Evolutionary conservation across 2,329 filamentous ascomycete species (phyloP).

Genomic region (Aspergillus neoniger): DNA sequence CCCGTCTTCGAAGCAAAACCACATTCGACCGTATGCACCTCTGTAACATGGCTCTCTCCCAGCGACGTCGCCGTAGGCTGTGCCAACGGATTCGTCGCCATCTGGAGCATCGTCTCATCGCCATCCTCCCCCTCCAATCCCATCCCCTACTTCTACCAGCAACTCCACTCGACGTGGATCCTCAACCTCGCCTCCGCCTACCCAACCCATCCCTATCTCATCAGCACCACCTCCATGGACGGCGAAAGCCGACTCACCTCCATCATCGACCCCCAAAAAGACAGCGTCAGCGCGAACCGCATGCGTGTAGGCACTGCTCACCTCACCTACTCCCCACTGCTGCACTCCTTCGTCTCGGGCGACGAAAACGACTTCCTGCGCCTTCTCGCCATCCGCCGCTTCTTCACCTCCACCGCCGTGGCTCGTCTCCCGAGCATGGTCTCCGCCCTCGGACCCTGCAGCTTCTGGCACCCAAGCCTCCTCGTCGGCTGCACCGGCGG

Average conservation of each 20-base stretch:
- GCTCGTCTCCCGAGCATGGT: constrained; percentile 48
- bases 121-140: constrained; percentile 19
- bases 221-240: constrained; percentile 56
- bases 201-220: constrained; percentile 54
- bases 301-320: constrained; percentile 52
- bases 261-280: constrained; percentile 49
- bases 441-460: constrained; percentile 37
- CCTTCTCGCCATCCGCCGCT: constrained; percentile 53
- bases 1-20: constrained; percentile 55
- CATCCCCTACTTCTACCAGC: constrained; percentile 40
- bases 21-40: constrained; percentile 57
- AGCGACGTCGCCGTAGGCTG: constrained; percentile 58
- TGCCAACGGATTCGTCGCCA: constrained; percentile 57
- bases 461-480: constrained; percentile 54
- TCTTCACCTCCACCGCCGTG: constrained; percentile 52
- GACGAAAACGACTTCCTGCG: constrained; percentile 58
- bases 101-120: constrained; percentile 51
- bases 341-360: constrained; percentile 55
- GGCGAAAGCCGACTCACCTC: constrained; percentile 59
- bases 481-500: constrained; percentile 57
- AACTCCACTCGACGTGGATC: constrained; percentile 41
- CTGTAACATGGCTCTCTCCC: constrained; percentile 59
- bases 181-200: constrained; percentile 51
- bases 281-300: constrained; percentile 50
- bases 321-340: constrained; percentile 58